Evolutionary conservation across 352 stramenopile genomes (phyloP).

Genomic region (Phytophthora megakarya): DNA sequence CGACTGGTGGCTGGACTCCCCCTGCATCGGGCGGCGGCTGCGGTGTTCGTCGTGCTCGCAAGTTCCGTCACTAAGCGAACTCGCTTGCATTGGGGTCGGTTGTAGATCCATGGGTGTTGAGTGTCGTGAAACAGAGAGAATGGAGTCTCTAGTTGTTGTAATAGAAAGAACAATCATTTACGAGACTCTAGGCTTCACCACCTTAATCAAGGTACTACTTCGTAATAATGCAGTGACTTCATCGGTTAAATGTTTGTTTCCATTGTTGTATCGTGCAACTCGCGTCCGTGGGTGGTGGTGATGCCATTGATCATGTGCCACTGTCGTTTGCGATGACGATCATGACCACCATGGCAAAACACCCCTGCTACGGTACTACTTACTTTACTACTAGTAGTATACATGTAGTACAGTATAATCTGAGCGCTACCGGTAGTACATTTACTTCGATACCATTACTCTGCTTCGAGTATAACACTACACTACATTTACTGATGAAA

Average conservation of each 20-base stretch:
- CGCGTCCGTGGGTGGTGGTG: no score
- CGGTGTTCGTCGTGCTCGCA: slow-evolving; percentile 17
- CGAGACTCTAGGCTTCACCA: slow-evolving; percentile 8
- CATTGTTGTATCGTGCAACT: not conserved
- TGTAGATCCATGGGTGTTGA: slow-evolving; percentile 19
- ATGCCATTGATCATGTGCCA: not conserved
- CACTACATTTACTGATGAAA: slow-evolving; percentile 12
- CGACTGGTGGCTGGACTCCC: slow-evolving; percentile 2
- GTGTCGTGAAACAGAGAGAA: slow-evolving; percentile 22
- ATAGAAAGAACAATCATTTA: slow-evolving; percentile 19
- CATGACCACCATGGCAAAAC: no score
- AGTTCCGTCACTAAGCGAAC: slow-evolving; percentile 30
- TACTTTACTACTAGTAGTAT: no score
- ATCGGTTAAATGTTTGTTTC: not conserved
- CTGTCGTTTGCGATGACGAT: not conserved
- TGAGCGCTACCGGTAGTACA: no score
- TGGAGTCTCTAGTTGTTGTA: slow-evolving; percentile 30
- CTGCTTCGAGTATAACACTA: not conserved
- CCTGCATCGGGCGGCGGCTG: slow-evolving; percentile 16
- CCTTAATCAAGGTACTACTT: slow-evolving; percentile 2
- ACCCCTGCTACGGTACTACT: no score
- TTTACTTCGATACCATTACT: slow-evolving; percentile 14
- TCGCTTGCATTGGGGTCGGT: not conserved
- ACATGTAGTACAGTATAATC: no score
- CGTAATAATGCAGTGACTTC: slow-evolving; percentile 1